Conservation (phyloP, 106 monocot species). For the Platanthera zijinensis region DNA sequence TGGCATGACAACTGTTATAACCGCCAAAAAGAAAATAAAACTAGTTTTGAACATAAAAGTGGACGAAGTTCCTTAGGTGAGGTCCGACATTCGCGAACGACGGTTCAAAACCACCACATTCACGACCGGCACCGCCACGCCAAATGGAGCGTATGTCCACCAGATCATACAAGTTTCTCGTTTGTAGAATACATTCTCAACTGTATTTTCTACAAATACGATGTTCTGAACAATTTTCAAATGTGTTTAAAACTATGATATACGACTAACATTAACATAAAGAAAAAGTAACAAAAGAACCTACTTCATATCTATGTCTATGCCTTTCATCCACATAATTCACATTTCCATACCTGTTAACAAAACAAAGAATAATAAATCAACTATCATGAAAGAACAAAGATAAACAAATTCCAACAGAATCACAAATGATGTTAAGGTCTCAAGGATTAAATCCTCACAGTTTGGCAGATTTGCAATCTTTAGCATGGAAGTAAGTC, state of each 20-base stretch:
- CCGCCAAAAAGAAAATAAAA: too few species aligned
- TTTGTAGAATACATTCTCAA: too few species aligned
- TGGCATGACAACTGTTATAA: too few species aligned
- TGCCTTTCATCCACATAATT: conserved; percentile 78
- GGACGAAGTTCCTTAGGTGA: too few species aligned
- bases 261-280: not conserved
- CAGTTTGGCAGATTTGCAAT: conserved; percentile 74
- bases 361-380: conserved; percentile 5
- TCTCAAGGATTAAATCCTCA: conserved; percentile 25
- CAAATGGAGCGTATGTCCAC: too few species aligned
- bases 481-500: conserved; percentile 40
- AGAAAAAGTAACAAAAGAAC: not conserved
- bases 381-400: not conserved
- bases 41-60: too few species aligned
- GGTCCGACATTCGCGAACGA: too few species aligned
- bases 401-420: not conserved
- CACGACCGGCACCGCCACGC: too few species aligned
- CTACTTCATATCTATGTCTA: conserved; percentile 92
- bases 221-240: not conserved
- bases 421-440: not conserved
- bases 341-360: conserved; percentile 62
- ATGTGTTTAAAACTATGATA: not conserved
- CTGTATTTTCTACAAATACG: not conserved
- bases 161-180: too few species aligned
- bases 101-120: too few species aligned